Evolutionary conservation across 257 asterid genomes (phyloP), one percentile per base, ranked within the genome.

Genomic region (Linaria vulgaris): DNA sequence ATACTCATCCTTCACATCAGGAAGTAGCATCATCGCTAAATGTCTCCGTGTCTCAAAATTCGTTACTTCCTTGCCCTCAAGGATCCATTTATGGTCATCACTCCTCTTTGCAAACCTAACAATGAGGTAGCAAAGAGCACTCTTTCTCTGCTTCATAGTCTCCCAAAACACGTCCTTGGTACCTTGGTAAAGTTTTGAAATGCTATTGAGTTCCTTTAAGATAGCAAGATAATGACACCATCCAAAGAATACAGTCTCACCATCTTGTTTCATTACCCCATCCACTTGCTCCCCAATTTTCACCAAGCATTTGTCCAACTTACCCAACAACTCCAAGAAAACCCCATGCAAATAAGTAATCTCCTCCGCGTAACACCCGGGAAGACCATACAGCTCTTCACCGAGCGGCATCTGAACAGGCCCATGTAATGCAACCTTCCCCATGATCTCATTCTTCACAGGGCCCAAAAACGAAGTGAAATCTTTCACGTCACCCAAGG

Each of bases 11-110:
- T 82, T 88, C 77, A 86, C 77, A 71, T 81, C 96, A 13, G 97
- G 97, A 72, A 94, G 88, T 72, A 86, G 63, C 91, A 94, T 56
- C 88, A 80, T 72, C 3, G 88, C 86, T 55, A 94, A 76, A 80
- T 86, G 95, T 61, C 95, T 83, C 76, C 95, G 81, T 12, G 90
- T 83, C 79, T 88, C 92, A 69, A 94, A 94, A 81, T 82, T 78
- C 50, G 83, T 84, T 54, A 86, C 92, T 39, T 82, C 96, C 83
- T 84, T 90, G 68, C 76, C 82, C 70, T 80, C 85, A 25, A 77
- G 78, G 69, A 94, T 77, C 99, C 99, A 94, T 49, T 23, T 55
- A 66, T 90, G 83, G 68, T 90, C 95, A 13, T 86, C 95, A 30
- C 64, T 67, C 81, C 88, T 82, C 78, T 83, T 82, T 0, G 92